phyloP scores from a whole-genome alignment of 805 yeast genomes.

The Zygosaccharomyces siamensis region DNA sequence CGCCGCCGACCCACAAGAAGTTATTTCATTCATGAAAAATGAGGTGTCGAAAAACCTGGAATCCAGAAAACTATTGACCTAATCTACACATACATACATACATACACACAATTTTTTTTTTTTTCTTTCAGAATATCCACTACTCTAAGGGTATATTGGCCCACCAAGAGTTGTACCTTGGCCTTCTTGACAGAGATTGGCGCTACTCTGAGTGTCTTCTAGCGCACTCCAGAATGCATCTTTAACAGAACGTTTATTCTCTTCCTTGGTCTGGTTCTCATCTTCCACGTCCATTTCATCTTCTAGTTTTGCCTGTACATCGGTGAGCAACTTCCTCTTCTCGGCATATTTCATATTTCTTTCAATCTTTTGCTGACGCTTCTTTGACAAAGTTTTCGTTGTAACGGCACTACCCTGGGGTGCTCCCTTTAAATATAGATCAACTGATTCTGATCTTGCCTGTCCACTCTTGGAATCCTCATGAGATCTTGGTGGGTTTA shows the following conservation, averaged over 20 bases:
- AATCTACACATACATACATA: slow-evolving; percentile 11
- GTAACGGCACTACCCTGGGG: slow-evolving; percentile 36
- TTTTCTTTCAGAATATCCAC: slow-evolving; percentile 1
- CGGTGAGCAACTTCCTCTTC: slow-evolving; percentile 50
- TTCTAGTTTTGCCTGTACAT: slow-evolving; percentile 45
- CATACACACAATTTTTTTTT: slow-evolving; percentile 8
- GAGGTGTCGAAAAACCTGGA: slow-evolving; percentile 51
- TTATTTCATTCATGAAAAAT: slow-evolving; percentile 62
- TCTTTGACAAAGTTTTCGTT: slow-evolving; percentile 64
- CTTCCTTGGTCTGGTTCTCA: slow-evolving; percentile 36
- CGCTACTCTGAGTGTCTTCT: slow-evolving; percentile 49
- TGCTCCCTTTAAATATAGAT: slow-evolving; percentile 36
- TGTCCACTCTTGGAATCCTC: slow-evolving; percentile 40
- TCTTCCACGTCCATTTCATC: slow-evolving; percentile 43
- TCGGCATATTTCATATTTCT: slow-evolving; percentile 72
- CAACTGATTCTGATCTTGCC: slow-evolving; percentile 40
- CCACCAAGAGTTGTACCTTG: slow-evolving; percentile 85
- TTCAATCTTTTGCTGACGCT: slow-evolving; percentile 71
- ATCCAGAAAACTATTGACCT: slow-evolving; percentile 38
- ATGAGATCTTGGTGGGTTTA: slow-evolving; percentile 46
- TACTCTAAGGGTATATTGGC: slow-evolving; percentile 46
- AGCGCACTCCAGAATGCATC: slow-evolving; percentile 69
- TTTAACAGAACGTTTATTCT: slow-evolving; percentile 42
- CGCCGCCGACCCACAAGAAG: slow-evolving; percentile 72
- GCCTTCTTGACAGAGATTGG: slow-evolving; percentile 46